These are phyloP conservation scores for Acanthamoeba culbertsoni DNA, from an alignment of 208 protist genomes.

Conservation along the genomic window DNA sequence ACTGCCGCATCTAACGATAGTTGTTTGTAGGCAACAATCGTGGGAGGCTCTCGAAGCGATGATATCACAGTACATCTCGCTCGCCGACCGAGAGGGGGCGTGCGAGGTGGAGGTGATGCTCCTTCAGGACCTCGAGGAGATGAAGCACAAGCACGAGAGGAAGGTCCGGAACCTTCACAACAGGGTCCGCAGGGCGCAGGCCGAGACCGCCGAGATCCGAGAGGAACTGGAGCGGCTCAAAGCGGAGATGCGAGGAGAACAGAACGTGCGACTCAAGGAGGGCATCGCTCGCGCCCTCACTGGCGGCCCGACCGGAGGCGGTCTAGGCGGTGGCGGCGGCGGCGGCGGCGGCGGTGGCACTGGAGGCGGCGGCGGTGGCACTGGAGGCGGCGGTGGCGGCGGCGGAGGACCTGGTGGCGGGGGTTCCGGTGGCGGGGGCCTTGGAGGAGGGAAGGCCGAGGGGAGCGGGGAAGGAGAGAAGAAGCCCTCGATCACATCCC, in stretches of 20 bases:
- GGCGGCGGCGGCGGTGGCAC: neutral
- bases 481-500: neutral
- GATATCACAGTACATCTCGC: neutral
- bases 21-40: neutral
- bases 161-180: slow-evolving; percentile 45
- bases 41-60: slow-evolving; percentile 3
- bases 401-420: neutral
- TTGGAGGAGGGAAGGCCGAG: neutral
- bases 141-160: slow-evolving; percentile 31
- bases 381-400: neutral
- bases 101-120: slow-evolving; percentile 17
- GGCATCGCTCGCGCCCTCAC: neutral
- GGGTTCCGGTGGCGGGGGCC: neutral
- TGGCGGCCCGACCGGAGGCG: neutral
- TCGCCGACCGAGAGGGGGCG: slow-evolving; percentile 1
- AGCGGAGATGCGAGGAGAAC: neutral
- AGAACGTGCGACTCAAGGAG: neutral
- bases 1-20: neutral
- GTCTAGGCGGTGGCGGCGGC: neutral
- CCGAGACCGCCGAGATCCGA: neutral
- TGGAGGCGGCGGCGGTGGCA: neutral
- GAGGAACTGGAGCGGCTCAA: slow-evolving; percentile 23
- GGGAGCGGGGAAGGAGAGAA: neutral
- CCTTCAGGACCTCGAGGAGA: neutral
- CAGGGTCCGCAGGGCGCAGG: neutral